Evolutionary conservation across 2,329 filamentous ascomycete genomes (phyloP), one percentile per base, ranked within the genome.

Genomic region (Xylariaceae sp.): DNA sequence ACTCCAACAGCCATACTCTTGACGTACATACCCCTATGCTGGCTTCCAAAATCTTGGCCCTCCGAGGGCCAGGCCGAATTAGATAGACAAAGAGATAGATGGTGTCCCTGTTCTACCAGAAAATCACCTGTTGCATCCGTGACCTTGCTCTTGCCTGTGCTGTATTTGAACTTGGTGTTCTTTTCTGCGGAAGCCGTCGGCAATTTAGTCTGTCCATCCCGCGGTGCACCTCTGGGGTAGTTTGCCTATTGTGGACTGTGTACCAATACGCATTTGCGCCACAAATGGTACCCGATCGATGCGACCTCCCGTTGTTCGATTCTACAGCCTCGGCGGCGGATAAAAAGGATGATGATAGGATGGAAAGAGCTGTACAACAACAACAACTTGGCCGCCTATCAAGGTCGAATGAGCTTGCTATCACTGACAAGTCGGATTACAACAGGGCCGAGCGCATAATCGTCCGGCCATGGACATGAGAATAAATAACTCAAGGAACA

Each of bases 1-100:
- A 60, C 46, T 55, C 44, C 52, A 62, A 59, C 23, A 47, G 61
- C 61, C 65, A 60, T 67, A 57, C 52, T 58, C 60, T 62, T 61
- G 50, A 65, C 64, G 63, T 66, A 69, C 62, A 70, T 67, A 68
- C 62, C 63, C 63, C 65, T 68, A 66, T 65, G 61, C 57, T 69
- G 48, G 59, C 60, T 61, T 63, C 65, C 64, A 65, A 69, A 68
- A 68, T 60, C 61, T 62, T 60, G 53, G 55, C 57, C 53, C 56
- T 52, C 51, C 60, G 48, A 65, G 55, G 53, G 47, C 41, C 33
- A 47, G 56, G 39, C 61, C 45, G 51, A 60, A 57, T 58, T 66
- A 65, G 61, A 67, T 65, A 68, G 65, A 59, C 61, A 68, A 67
- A 65, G 60, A 63, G 61, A 65, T 59, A n/a, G 33, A 9, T n/a